These are phyloP conservation scores for Aspergillus homomorphus DNA, from an alignment of 495 filamentous ascomycete species.

Conservation along the genomic window DNA sequence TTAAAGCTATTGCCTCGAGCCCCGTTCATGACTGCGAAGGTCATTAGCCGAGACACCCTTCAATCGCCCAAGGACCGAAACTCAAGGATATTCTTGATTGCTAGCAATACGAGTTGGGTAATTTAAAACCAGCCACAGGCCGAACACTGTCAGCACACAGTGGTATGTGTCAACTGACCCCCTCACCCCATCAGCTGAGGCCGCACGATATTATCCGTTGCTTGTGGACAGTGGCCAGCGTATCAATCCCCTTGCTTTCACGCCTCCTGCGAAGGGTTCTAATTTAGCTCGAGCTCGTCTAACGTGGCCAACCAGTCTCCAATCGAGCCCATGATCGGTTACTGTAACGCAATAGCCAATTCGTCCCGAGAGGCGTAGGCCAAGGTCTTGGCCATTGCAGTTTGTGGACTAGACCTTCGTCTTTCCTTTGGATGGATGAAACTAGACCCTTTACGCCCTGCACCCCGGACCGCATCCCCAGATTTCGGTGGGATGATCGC, in stretches of 20 bases:
- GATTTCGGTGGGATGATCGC: not conserved
- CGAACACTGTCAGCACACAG: not conserved
- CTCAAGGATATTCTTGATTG: not conserved
- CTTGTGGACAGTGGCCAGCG: not conserved
- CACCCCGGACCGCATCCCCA: slow-evolving; percentile 12
- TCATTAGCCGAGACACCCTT: not conserved
- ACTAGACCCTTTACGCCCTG: slow-evolving; percentile 9
- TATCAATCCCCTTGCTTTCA: not conserved
- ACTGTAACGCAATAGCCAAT: slow-evolving; percentile 4
- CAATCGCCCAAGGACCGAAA: too few relatives aligned
- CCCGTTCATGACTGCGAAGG: not conserved
- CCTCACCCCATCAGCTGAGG: not conserved
- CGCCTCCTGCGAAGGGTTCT: not conserved
- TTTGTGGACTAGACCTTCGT: slow-evolving; percentile 7
- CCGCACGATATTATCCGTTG: not conserved
- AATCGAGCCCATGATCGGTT: not conserved
- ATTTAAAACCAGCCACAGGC: not conserved
- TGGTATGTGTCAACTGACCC: not conserved
- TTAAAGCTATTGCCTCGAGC: not conserved
- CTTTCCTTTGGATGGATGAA: slow-evolving; percentile 1
- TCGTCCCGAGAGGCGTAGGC: slow-evolving; percentile 6
- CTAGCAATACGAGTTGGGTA: not conserved
- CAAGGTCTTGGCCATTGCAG: slow-evolving; percentile 14
- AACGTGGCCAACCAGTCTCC: not conserved
- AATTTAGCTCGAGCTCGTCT: not conserved